Conservation (phyloP, 2,329 filamentous ascomycete genomes). For the Calonectria pseudoturangicola region DNA sequence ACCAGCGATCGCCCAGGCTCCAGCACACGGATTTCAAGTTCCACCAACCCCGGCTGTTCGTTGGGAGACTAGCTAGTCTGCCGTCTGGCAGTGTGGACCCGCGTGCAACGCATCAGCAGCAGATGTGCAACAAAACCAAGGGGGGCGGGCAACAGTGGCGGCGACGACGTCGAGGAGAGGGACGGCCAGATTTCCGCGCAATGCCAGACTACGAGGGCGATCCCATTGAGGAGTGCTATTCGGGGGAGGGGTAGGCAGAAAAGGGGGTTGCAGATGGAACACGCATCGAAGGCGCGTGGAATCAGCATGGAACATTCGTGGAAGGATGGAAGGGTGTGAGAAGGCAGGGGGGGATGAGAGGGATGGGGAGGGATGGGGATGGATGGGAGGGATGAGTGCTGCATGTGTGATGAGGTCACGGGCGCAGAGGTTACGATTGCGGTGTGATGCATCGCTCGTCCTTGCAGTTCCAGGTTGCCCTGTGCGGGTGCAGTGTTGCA, state of each 20-base stretch:
- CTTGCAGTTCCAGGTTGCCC: conserved; percentile 17
- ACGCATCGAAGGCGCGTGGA: conserved; percentile 28
- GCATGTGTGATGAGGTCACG: conserved; percentile 32
- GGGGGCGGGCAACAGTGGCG: conserved; percentile 41
- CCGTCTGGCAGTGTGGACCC: conserved; percentile 21
- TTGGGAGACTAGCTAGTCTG: conserved; percentile 54
- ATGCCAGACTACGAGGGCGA: conserved; percentile 59
- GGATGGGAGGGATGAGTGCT: conserved; percentile 5
- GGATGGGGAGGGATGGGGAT: too few species aligned
- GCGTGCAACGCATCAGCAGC: conserved; percentile 24
- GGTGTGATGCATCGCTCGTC: conserved; percentile 31
- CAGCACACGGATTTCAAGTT: conserved; percentile 52
- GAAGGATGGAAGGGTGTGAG: conserved; percentile 28
- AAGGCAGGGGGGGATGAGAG: neutral
- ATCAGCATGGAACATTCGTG: conserved; percentile 25
- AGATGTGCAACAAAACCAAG: conserved; percentile 28
- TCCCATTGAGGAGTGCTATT: conserved; percentile 57
- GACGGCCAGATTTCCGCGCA: conserved; percentile 58
- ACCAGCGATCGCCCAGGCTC: conserved; percentile 44
- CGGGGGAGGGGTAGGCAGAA: conserved; percentile 32
- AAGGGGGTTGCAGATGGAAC: conserved; percentile 31
- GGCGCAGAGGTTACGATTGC: conserved; percentile 27
- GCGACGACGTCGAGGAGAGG: conserved; percentile 47
- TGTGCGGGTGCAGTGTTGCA: conserved; percentile 25
- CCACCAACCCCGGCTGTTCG: conserved; percentile 57